phyloP scores from a whole-genome alignment of 257 asterid genomes.

The Verbascum thapsus region DNA sequence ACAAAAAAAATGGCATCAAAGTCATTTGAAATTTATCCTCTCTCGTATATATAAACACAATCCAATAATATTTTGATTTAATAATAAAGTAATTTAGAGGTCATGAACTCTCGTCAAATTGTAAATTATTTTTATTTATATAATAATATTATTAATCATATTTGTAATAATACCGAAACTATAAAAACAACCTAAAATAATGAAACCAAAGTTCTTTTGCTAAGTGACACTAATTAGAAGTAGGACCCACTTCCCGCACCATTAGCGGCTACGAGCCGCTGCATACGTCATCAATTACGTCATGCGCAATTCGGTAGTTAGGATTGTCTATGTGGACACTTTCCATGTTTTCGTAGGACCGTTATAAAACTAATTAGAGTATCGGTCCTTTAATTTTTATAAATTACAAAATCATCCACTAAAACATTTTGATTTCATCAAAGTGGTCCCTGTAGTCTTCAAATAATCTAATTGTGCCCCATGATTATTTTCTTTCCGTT shows the following conservation, averaged over 20 bases:
- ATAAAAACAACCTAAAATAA: too few species aligned
- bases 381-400: background rate
- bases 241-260: conserved; percentile 30
- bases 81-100: too few species aligned
- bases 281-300: conserved; percentile 34
- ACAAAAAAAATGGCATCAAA: too few species aligned
- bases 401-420: background rate
- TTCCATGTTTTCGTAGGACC: background rate
- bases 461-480: background rate
- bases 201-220: too few species aligned
- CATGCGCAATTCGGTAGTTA: conserved; percentile 2
- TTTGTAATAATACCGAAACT: too few species aligned
- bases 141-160: too few species aligned
- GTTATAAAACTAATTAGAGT: background rate
- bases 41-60: too few species aligned
- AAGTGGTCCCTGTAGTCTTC: background rate
- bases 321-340: conserved; percentile 16
- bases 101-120: too few species aligned
- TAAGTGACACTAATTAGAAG: conserved; percentile 2
- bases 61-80: too few species aligned
- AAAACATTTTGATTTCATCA: background rate
- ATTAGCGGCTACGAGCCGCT: conserved; percentile 35
- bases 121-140: too few species aligned
- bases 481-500: too few species aligned
- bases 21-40: too few species aligned